phyloP scores from a whole-genome alignment of 108 stramenopile genomes.

The Cylindrotheca fusiformis region DNA sequence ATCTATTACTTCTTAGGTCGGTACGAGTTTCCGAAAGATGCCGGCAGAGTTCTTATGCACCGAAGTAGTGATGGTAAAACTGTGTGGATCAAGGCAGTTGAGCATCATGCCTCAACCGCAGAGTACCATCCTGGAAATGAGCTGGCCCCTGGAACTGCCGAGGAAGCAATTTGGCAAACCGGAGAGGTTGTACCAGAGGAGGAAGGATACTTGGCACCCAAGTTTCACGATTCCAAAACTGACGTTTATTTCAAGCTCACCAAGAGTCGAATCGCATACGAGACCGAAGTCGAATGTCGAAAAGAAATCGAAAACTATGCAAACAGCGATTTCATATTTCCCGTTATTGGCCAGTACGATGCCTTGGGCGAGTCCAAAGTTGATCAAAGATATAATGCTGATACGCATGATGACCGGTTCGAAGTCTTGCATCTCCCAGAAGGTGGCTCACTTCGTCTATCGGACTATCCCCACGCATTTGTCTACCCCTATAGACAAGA shows the following conservation, averaged over 20 bases:
- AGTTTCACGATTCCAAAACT: constrained; percentile 33
- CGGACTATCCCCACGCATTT: constrained; percentile 54
- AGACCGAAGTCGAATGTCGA: constrained; percentile 57
- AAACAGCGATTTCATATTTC: constrained; percentile 15
- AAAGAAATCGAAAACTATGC: constrained; percentile 17
- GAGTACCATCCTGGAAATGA: constrained; percentile 29
- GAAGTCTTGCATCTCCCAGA: constrained; percentile 22
- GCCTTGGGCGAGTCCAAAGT: constrained; percentile 16
- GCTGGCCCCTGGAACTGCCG: constrained; percentile 37
- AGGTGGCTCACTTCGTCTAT: constrained; percentile 28
- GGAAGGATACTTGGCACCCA: constrained; percentile 22
- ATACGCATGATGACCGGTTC: constrained; percentile 48
- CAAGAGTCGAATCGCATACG: constrained; percentile 35
- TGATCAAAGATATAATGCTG: constrained; percentile 39
- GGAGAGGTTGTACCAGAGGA: constrained; percentile 37
- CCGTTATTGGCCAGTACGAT: constrained; percentile 26
- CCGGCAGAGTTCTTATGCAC: constrained; percentile 35
- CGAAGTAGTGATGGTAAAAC: constrained; percentile 32
- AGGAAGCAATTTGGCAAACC: constrained; percentile 46
- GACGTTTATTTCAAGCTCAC: constrained; percentile 67
- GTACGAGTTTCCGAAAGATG: constrained; percentile 39
- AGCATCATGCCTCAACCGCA: constrained; percentile 30
- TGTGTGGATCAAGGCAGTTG: constrained; percentile 39
- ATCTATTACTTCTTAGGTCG: constrained; percentile 41
- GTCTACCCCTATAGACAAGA: constrained; percentile 55